Conservation (phyloP, 1,284 basidiomycete species). For the Hortiboletus rubellus region DNA sequence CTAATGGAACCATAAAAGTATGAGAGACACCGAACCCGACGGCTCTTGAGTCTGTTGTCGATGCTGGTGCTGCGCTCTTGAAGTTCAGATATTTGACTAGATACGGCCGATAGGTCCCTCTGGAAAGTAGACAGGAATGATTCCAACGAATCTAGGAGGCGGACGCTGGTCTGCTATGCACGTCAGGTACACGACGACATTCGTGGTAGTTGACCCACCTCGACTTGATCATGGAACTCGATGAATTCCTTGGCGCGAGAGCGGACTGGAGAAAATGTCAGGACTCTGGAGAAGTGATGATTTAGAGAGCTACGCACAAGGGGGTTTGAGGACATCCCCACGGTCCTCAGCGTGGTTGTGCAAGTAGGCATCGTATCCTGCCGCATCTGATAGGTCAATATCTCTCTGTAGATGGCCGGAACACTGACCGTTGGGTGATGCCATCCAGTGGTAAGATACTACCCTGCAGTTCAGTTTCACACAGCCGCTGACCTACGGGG, state of each 20-base stretch:
- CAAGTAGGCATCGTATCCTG: constrained; percentile 11
- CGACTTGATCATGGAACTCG: constrained; percentile 81
- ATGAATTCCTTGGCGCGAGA: constrained; percentile 70
- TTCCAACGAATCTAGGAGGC: constrained; percentile 82
- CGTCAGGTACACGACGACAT: constrained; percentile 5
- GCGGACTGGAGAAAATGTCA: constrained; percentile 35
- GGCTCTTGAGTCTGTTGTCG: constrained; percentile 79
- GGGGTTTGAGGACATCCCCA: background rate
- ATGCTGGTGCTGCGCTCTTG: constrained; percentile 90
- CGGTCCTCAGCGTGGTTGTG: constrained; percentile 4
- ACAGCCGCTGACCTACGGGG: no score
- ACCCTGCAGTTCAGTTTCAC: no score
- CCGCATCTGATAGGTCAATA: background rate
- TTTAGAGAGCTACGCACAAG: constrained; percentile 17
- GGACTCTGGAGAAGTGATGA: background rate
- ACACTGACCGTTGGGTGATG: constrained; percentile 14
- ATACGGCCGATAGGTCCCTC: constrained; percentile 89
- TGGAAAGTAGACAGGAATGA: constrained; percentile 94
- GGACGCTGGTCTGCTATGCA: constrained; percentile 62
- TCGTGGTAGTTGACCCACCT: constrained; percentile 37
- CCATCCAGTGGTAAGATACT: constrained; percentile 9
- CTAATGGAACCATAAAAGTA: background rate
- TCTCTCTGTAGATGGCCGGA: background rate
- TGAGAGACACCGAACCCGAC: constrained; percentile 57
- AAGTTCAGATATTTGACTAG: constrained; percentile 92